Conservation (phyloP, 2,329 filamentous ascomycete genomes). For the Cladosporium sphaerospermum region DNA sequence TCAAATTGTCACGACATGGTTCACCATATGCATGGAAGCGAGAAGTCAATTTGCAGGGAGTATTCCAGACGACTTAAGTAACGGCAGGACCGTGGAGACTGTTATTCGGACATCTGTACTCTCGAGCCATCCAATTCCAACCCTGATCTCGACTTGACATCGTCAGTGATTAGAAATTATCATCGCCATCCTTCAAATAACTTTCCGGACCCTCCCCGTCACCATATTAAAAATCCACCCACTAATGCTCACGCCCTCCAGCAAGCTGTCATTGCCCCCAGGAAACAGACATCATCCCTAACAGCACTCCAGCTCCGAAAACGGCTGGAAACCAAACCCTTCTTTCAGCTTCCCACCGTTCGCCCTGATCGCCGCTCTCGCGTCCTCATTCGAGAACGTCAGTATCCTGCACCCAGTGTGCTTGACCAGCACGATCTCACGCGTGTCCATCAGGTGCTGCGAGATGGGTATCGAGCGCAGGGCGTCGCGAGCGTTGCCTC, state of each 20-base stretch:
- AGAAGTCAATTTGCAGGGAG: not conserved
- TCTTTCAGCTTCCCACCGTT: slow-evolving; percentile 35
- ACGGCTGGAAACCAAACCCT: slow-evolving; percentile 55
- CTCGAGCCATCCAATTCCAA: no score
- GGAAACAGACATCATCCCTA: slow-evolving; percentile 56
- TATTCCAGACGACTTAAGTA: no score
- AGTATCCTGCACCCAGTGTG: slow-evolving; percentile 71
- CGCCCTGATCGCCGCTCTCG: slow-evolving; percentile 49
- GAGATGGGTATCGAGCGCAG: slow-evolving; percentile 72
- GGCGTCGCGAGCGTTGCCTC: slow-evolving; percentile 53
- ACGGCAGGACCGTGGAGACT: no score
- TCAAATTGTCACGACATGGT: no score
- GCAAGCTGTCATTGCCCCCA: slow-evolving; percentile 56
- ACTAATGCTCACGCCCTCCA: slow-evolving; percentile 54
- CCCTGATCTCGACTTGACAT: no score
- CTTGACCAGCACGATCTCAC: slow-evolving; percentile 68
- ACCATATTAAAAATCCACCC: slow-evolving; percentile 77
- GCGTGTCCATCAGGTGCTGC: slow-evolving; percentile 69
- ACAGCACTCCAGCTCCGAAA: slow-evolving; percentile 60
- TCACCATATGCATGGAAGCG: not conserved
- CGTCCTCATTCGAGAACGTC: slow-evolving; percentile 57
- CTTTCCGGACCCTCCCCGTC: slow-evolving; percentile 55
- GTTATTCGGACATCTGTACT: no score
- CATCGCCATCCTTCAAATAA: slow-evolving; percentile 32
- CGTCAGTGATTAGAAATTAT: no score